These are phyloP conservation scores for Phytophthora megakarya DNA, from an alignment of 352 stramenopile species.

Conservation along the genomic window DNA sequence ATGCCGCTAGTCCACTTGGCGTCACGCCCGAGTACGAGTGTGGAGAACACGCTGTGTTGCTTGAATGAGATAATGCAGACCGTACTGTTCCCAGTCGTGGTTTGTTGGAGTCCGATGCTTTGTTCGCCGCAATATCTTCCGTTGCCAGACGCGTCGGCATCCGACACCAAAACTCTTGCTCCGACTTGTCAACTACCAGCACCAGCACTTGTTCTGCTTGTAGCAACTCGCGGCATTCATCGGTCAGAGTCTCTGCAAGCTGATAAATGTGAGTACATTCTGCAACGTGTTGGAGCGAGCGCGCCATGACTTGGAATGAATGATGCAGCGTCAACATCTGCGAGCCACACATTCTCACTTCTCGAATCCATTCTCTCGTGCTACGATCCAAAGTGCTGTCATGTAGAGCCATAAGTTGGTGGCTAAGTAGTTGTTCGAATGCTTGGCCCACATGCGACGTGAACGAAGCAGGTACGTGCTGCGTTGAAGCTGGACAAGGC, in stretches of 20 bases:
- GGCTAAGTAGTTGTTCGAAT: constrained; percentile 61
- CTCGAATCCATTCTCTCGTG: constrained; percentile 65
- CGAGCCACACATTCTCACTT: constrained; percentile 53
- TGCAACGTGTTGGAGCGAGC: constrained; percentile 58
- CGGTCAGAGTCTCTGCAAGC: constrained; percentile 52
- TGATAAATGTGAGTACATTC: constrained; percentile 66
- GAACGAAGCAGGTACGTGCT: constrained; percentile 28
- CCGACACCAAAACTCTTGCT: constrained; percentile 83
- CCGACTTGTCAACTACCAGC: constrained; percentile 68
- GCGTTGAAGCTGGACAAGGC: neutral
- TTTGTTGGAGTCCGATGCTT: constrained; percentile 16
- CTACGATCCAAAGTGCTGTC: constrained; percentile 55
- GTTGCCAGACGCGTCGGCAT: constrained; percentile 28
- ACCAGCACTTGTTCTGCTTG: constrained; percentile 69
- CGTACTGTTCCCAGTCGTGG: constrained; percentile 44
- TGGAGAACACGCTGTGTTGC: neutral
- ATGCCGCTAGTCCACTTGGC: constrained; percentile 63
- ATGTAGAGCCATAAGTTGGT: constrained; percentile 57
- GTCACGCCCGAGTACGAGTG: constrained; percentile 4
- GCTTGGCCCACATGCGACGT: constrained; percentile 60
- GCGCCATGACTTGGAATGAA: constrained; percentile 62
- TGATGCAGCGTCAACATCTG: constrained; percentile 65
- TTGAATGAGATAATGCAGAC: constrained; percentile 46
- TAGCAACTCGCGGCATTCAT: constrained; percentile 52
- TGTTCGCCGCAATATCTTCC: constrained; percentile 16